Evolutionary conservation across 805 yeast species (phyloP), one percentile per base, ranked within the genome.

Genomic region (Monosporozyma unispora): DNA sequence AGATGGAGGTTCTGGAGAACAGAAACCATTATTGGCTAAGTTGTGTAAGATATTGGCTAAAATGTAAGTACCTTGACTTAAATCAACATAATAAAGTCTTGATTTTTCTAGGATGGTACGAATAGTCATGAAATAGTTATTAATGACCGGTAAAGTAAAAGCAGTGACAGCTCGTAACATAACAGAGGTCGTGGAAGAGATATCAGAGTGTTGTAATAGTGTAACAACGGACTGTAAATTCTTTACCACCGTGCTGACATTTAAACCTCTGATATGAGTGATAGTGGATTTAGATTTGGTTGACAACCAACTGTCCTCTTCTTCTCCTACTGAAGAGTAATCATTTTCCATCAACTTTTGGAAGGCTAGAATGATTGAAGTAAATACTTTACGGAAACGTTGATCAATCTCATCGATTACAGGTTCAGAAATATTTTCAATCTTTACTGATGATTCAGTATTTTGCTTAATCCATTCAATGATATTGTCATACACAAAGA

Each of bases 1-100:
- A 6, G 71, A 63, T 5, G 85, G 84, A 18, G 87, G 82, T 60
- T 86, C 85, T 11, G 99, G 99, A 1, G 95, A 79, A 62, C 99
- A 93, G 76, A 89, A 90, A 0, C 99, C 99, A 48, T 83, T 78
- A 12, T 78, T 78, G 0, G 95, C 79, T 27, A 93, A 67, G 7
- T 75, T 75, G 52, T 74, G 69, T 37, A 93, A 72, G 7, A 81
- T 61, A 6, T 73, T 68, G 8, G 83, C 57, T 46, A 93, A 67
- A 37, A 79, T 70, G 58, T 71, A 83, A 0, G 88, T 73, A 8
- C 89, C 83, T 53, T 79, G 79, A 4, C 87, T 73, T 9, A 79
- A 68, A 27, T 76, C 73, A 19, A 66, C 52, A 59, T 86, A 86
- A 58, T 79, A 73, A 0, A 56, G 54, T 44, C 76, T 71, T 9